Percentiles rank a stretch among this genome's conserved stretches.
Evolutionary conservation across 495 filamentous ascomycete genomes (phyloP).

Genomic region (Xylaria intraflava): DNA sequence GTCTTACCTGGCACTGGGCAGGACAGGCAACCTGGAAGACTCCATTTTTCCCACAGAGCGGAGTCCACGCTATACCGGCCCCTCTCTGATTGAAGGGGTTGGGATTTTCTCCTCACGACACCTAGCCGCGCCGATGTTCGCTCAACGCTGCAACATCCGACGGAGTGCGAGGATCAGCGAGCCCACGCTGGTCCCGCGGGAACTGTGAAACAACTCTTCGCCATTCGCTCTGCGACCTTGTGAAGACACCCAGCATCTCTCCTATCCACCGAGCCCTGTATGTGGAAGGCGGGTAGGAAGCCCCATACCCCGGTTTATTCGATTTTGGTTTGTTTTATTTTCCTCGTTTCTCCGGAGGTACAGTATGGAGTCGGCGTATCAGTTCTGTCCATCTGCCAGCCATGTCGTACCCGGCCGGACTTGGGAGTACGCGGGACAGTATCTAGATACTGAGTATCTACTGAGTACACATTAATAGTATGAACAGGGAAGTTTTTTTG

Average conservation of each 20-base stretch:
- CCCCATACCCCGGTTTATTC: too few species aligned
- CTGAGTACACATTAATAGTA: too few species aligned
- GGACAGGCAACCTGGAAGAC: background rate
- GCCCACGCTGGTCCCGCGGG: background rate
- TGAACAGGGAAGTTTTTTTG: too few species aligned
- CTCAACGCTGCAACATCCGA: background rate
- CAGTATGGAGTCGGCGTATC: too few species aligned
- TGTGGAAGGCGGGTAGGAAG: too few species aligned
- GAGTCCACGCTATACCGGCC: background rate
- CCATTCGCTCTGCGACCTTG: background rate
- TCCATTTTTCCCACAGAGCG: background rate
- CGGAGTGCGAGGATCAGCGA: background rate
- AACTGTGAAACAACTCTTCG: background rate
- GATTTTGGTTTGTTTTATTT: background rate
- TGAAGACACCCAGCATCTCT: background rate
- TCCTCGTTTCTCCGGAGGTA: too few species aligned
- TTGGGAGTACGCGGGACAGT: too few species aligned
- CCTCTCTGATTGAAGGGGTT: background rate
- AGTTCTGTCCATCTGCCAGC: too few species aligned
- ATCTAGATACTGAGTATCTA: too few species aligned
- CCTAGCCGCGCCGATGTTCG: slow-evolving; percentile 3
- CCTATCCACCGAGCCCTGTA: too few species aligned
- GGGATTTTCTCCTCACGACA: background rate
- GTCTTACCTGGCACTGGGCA: background rate
- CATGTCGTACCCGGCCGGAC: too few species aligned